Conservation (phyloP, 306 rosid species). For the Erythrophleum fordii region DNA sequence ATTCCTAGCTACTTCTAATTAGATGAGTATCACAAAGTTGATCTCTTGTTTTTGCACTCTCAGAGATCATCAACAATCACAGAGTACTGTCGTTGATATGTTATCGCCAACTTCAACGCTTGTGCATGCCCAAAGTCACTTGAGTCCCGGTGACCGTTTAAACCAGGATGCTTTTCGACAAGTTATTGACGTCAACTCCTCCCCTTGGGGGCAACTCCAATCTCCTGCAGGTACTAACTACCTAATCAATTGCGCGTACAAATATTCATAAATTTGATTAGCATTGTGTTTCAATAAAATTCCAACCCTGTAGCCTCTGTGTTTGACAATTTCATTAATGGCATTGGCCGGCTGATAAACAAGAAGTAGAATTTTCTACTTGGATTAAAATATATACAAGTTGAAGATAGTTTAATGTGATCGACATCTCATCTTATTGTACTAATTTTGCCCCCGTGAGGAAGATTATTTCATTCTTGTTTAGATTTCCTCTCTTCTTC, state of each 20-base stretch:
- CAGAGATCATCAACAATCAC: constrained; percentile 51
- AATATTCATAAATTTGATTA: not conserved
- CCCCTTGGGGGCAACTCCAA: constrained; percentile 50
- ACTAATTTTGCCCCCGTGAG: no score
- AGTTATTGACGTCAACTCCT: constrained; percentile 32
- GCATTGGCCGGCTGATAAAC: no score
- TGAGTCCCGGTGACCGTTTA: constrained; percentile 23
- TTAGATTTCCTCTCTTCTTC: no score
- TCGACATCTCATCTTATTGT: no score
- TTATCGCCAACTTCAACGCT: constrained; percentile 36
- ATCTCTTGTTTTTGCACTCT: not conserved
- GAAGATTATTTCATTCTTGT: no score
- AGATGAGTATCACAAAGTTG: constrained; percentile 2
- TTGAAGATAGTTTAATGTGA: no score
- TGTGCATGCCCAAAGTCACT: constrained; percentile 34
- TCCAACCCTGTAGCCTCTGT: not conserved
- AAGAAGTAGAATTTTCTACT: no score
- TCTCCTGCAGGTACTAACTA: constrained; percentile 40
- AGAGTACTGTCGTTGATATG: constrained; percentile 31
- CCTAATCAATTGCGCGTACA: not conserved
- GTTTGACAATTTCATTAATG: no score
- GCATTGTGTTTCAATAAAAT: not conserved
- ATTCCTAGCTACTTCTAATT: not conserved
- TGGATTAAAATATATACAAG: no score
- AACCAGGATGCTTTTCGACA: constrained; percentile 43